Base-by-base conservation (phyloP, 202 grass and related monocot species). In the Zoysia matrella region DNA sequence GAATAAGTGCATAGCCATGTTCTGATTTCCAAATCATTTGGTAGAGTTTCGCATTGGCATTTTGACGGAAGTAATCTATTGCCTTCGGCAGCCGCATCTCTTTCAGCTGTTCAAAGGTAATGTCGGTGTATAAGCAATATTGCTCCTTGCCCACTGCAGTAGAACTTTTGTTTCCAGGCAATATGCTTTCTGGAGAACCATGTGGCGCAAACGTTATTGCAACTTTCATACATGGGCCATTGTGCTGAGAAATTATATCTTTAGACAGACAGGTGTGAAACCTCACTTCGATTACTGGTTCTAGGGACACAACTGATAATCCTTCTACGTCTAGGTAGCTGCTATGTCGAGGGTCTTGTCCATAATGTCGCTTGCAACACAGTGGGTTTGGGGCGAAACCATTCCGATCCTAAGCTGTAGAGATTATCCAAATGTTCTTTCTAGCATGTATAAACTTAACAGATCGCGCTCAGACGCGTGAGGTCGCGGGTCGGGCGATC, bases 11-110 rank as follows among this genome's bases (percentile, higher is more conserved):
- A 54, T 10, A 15, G 6, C 71, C 71, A 55, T 73, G 51, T 8
- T 15, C 48, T 3, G 66, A 80, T 10, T 80, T 69, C 77, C 77
- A 80, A 14, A 80, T 18, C 11, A 80, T 39, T 14, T 80, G 52
- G 43, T 58, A 68, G 0, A 30, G 3, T 1, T 11, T 40, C 1
- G 42, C 65, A 58, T 69, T 43, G 0, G 51, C 1, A 47, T 81
- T 81, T 1, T 1, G 22, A 7, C 0, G 2, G 13, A 81, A 61
- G 30, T 70, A 71, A 51, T 71, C 56, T 43, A 78, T 65, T 12
- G 54, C 78, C 54, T 71, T 71, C 62, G 55, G 45, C 0, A 80
- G 55, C 55, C 71, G 71, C 8, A 71, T 61, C 45, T 81, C 46
- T 8, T 70, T 11, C 8, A 80, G 2, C 11, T 80, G 77, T 41